Base-by-base conservation (phyloP, 495 filamentous ascomycete genomes). In the Penicillium riverlandense region DNA sequence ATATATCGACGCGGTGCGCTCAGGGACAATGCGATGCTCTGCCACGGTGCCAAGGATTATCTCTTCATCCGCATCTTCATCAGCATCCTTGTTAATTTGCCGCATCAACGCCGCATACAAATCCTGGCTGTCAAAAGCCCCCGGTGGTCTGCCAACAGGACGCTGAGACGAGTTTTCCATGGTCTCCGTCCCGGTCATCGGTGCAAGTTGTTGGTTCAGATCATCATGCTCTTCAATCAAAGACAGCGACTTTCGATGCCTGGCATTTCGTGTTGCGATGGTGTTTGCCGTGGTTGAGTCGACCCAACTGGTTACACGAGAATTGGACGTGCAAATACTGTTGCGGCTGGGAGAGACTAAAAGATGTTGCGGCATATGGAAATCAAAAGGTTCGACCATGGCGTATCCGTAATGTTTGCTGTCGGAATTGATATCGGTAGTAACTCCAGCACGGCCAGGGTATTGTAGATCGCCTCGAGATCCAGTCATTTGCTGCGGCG, bases 291-390 rank as follows among this genome's bases (percentile, higher is more conserved):
- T 62, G 0, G 73, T 78, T 2, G 78, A 90, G 51, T 83, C 75
- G 5, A 77, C 74, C 87, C 86, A 89, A 56, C 86, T 91, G 11
- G 84, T 89, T 33, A 89, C 75, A 11, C 83, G 73, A 41, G 85
- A 88, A 39, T 66, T 75, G 12, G 77, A 76, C 16, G 79, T 75
- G 15, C 65, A 71, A 8, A 72, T 42, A 48, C 60, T 77, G 40
- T 57, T 61, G 27, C 65, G 71, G 51, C 74, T 82, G 46, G 58
- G 60, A 22, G 22, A 22, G 4, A 6, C 22, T 22, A 4, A 22
- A 6, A 22, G 22, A 6, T 22, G 22, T 22, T 22, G 22, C 22
- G 22, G 22, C 4, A 6, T 22, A 22, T 22, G 0, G 22, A 22
- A 22, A 22, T 22, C 4, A 3, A 22, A 22, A 22, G 22, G 22